These are phyloP conservation scores for Vigna radiata DNA, from an alignment of 306 rosid species.

Conservation along the genomic window DNA sequence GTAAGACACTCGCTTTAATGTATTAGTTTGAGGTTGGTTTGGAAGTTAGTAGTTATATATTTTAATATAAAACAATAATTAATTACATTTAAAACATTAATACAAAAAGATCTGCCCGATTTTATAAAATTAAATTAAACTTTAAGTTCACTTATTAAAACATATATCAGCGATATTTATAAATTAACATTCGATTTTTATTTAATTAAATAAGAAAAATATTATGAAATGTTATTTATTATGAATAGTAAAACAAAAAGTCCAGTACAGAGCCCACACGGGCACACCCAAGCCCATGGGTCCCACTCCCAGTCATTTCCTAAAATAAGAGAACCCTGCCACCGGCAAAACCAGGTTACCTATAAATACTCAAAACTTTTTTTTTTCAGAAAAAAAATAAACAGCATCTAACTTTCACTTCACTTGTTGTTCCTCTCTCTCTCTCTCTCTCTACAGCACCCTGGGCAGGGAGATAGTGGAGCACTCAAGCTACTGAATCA, in stretches of 20 bases:
- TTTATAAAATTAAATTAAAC: too few relatives aligned
- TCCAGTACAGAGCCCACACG: too few relatives aligned
- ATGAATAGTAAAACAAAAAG: too few relatives aligned
- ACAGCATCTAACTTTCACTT: slow-evolving; percentile 13
- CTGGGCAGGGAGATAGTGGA: slow-evolving; percentile 34
- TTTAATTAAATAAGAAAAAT: background rate
- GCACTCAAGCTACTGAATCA: slow-evolving; percentile 20
- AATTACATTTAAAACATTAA: background rate
- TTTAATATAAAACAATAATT: background rate
- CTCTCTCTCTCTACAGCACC: slow-evolving; percentile 19
- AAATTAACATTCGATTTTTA: too few relatives aligned
- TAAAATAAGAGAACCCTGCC: background rate
- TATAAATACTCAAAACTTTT: slow-evolving; percentile 5
- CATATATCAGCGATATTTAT: too few relatives aligned
- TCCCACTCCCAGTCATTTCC: background rate
- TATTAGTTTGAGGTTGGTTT: background rate
- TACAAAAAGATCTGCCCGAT: too few relatives aligned
- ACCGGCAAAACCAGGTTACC: slow-evolving; percentile 42
- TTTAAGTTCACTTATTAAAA: too few relatives aligned
- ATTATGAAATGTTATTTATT: too few relatives aligned
- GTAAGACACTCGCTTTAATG: too few relatives aligned
- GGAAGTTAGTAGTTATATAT: too few relatives aligned
- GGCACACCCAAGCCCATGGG: background rate
- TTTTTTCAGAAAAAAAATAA: background rate
- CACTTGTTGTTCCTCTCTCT: slow-evolving; percentile 19